These are phyloP conservation scores for Backusella morwellensis DNA, from an alignment of 192 early-diverging fungal genomes.

Conservation along the genomic window DNA sequence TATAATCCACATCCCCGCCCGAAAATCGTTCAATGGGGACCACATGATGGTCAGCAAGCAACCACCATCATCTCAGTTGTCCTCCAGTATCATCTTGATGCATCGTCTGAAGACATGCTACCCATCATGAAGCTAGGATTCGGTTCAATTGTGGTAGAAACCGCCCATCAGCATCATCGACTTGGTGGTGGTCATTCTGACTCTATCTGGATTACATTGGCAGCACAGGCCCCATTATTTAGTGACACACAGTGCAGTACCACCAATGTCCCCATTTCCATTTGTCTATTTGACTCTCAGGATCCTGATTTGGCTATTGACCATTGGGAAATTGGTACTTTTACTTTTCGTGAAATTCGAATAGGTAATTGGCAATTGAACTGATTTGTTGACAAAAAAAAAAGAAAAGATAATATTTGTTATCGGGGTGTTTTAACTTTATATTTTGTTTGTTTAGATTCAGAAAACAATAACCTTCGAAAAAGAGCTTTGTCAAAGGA, in stretches of 20 bases:
- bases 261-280: not conserved
- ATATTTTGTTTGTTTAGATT: constrained; percentile 1
- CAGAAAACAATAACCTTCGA: constrained; percentile 1
- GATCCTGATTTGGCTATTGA: constrained; percentile 6
- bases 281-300: not conserved
- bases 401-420: not conserved
- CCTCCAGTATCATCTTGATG: not conserved
- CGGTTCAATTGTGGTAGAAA: constrained; percentile 1
- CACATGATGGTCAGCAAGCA: constrained; percentile 9
- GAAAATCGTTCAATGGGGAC: constrained; percentile 2
- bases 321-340: not conserved
- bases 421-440: constrained; percentile 10
- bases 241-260: not conserved
- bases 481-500: constrained; percentile 7
- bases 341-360: constrained; percentile 3
- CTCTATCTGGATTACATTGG: constrained; percentile 11
- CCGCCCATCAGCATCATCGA: not conserved
- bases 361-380: constrained; percentile 3
- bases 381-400: not conserved
- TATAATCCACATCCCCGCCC: not conserved
- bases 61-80: not conserved
- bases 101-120: not conserved
- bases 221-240: not conserved
- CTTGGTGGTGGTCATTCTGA: not conserved
- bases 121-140: not conserved